Percentiles rank a stretch among this genome's conserved stretches.
These are phyloP conservation scores for Lactuca sativa DNA, from an alignment of 129 eudicot species.

Conservation along the genomic window DNA sequence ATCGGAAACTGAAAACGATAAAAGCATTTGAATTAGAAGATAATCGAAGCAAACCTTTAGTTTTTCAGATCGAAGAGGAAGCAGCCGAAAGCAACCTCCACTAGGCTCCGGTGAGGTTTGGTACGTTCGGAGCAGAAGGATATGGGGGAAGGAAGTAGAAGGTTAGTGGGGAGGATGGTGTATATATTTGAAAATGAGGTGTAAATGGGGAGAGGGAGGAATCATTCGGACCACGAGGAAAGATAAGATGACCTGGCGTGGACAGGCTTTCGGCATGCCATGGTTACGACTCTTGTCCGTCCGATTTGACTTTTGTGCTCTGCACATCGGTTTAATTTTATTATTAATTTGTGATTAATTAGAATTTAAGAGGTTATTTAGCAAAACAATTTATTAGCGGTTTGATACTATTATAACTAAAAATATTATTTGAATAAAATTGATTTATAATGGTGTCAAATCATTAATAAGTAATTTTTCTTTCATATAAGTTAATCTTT, in stretches of 20 bases:
- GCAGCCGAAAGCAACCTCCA: slow-evolving; percentile 1
- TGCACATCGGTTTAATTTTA: neutral
- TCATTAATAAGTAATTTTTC: too few species aligned
- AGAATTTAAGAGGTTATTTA: too few species aligned
- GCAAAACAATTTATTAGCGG: too few species aligned
- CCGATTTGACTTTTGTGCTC: neutral
- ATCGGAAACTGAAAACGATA: neutral
- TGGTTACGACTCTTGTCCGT: neutral
- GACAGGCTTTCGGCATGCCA: neutral
- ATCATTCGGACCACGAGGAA: slow-evolving; percentile 49
- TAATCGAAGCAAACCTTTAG: slow-evolving; percentile 24
- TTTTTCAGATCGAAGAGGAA: slow-evolving; percentile 2
- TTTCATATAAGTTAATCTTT: too few species aligned
- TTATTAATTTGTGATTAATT: too few species aligned
- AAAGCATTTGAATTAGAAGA: neutral
- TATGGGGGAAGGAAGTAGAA: neutral
- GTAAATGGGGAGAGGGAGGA: slow-evolving; percentile 18
- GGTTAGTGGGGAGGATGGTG: neutral
- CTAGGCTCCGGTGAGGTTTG: neutral
- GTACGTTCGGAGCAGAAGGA: neutral
- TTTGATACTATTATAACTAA: too few species aligned
- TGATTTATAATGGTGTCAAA: too few species aligned
- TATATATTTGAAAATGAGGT: slow-evolving; percentile 22
- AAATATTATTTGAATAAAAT: too few species aligned
- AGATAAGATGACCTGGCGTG: slow-evolving; percentile 19